phyloP scores from a whole-genome alignment of 768 basidiomycete genomes.

The Boletus patriciae region DNA sequence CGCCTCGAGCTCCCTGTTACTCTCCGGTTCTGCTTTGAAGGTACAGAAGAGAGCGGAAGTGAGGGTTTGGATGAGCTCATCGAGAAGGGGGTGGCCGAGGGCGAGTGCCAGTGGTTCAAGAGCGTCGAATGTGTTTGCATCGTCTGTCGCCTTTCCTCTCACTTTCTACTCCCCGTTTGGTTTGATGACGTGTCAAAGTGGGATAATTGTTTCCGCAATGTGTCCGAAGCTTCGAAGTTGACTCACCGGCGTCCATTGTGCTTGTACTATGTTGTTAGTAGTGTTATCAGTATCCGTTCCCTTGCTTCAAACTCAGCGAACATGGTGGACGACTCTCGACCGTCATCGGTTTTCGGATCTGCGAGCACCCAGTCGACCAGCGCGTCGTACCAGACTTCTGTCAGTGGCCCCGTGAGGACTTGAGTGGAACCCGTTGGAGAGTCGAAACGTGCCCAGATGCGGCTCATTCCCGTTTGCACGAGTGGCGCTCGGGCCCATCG shows the following conservation, averaged over 20 bases:
- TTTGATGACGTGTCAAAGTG: slow-evolving; percentile 49
- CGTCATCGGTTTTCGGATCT: no score
- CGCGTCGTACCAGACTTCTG: neutral
- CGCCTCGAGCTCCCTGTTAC: slow-evolving; percentile 82
- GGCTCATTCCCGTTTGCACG: neutral
- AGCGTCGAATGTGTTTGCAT: slow-evolving; percentile 94
- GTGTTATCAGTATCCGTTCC: no score
- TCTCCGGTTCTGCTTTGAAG: slow-evolving; percentile 89
- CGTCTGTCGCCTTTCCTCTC: slow-evolving; percentile 42
- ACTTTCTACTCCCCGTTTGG: neutral
- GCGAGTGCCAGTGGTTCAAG: slow-evolving; percentile 78
- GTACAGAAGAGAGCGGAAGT: slow-evolving; percentile 95
- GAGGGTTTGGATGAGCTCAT: slow-evolving; percentile 91
- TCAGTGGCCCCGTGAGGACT: neutral
- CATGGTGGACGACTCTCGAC: neutral
- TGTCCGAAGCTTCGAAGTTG: neutral
- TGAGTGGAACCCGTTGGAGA: neutral
- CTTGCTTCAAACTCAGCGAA: no score
- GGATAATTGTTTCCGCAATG: slow-evolving; percentile 62
- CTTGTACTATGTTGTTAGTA: neutral
- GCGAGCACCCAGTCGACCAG: neutral
- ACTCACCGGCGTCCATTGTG: neutral
- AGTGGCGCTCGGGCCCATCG: slow-evolving; percentile 8
- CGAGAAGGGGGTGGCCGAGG: slow-evolving; percentile 63
- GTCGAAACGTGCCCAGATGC: slow-evolving; percentile 11